Conservation (phyloP, 2,329 filamentous ascomycete genomes). For the Colletotrichum spinosum region DNA sequence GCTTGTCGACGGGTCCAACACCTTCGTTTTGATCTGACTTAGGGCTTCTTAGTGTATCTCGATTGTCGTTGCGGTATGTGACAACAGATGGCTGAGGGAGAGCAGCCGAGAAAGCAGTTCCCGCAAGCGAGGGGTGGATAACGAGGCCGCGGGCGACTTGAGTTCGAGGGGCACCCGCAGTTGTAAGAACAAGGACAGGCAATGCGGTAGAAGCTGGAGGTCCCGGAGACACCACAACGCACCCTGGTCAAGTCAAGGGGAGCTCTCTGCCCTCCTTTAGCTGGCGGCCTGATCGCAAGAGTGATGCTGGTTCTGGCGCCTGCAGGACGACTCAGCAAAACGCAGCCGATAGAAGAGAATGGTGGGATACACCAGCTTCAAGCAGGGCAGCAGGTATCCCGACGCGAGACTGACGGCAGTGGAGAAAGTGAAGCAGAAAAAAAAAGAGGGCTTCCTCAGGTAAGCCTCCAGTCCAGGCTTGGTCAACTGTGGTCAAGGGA, state of each 20-base stretch:
- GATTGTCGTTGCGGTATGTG: constrained; percentile 34
- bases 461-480: constrained; percentile 8
- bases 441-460: constrained; percentile 28
- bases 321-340: no score
- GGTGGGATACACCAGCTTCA: constrained; percentile 14
- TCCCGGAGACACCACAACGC: not conserved
- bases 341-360: constrained; percentile 10
- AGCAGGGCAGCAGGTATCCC: constrained; percentile 29
- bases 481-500: constrained; percentile 35
- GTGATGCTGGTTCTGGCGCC: not conserved
- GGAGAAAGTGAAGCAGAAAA: constrained; percentile 31
- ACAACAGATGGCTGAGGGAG: constrained; percentile 26
- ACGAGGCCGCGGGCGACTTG: constrained; percentile 31
- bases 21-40: constrained; percentile 34
- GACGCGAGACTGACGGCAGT: constrained; percentile 33
- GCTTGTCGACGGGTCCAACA: constrained; percentile 29
- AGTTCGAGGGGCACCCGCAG: constrained; percentile 37
- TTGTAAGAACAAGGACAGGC: constrained; percentile 31
- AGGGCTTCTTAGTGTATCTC: constrained; percentile 34
- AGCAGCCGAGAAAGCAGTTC: constrained; percentile 24
- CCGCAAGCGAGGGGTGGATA: constrained; percentile 34
- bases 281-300: constrained; percentile 6
- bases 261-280: constrained; percentile 32
- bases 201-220: constrained; percentile 17
- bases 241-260: constrained; percentile 21